Base-by-base conservation (phyloP, 2,329 filamentous ascomycete species). In the Pestalotiopsis sp. region DNA sequence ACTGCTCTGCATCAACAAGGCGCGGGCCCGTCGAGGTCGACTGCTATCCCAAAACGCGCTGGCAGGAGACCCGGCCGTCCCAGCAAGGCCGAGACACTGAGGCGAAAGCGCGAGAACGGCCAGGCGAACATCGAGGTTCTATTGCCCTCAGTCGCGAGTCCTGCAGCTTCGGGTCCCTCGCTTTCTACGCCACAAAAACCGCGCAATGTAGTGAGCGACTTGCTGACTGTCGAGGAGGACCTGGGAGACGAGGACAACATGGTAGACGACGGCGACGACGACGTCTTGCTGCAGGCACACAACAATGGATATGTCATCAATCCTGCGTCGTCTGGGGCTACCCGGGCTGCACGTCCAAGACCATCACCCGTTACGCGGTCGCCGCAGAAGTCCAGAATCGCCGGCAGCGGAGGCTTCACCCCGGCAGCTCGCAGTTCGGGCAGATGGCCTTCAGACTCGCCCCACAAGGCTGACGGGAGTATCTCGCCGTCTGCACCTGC, bases 111-210 rank as follows among this genome's bases (percentile, higher is more conserved):
- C 27, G 67, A 76, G 9, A 72, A 73, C 36, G 67, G 73, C 2
- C 73, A 70, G 49, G 67, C 74, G 45, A 68, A 56, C 2, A 68
- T 73, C 25, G 69, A 73, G 12, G 76, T 77, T 6, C 58, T 74
- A 1, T 56, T 79, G 14, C 74, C 78, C 2, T 73, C 73, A 56
- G 69, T 78, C 27, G 27, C 23, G 11, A 73, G 72, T 60, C 74
- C 74, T 11, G 31, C 4, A 20, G 31, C 31, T 11, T 73, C 72
- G 4, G 79, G 80, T 0, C 81, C 81, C 0, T 83, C 82, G 0
- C 70, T 83, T 7, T 82, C 82, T 5, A 82, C 81, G 7, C 81
- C 81, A 2, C 73, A 78, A 66, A 83, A 83, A 57, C 79, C 72
- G 40, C 66, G 73, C 4, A 36, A n/a, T 17, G 45, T 73, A 13